These are phyloP conservation scores for Paramecium tetraurelia DNA, from an alignment of 73 alveolate species.

Conservation along the genomic window DNA sequence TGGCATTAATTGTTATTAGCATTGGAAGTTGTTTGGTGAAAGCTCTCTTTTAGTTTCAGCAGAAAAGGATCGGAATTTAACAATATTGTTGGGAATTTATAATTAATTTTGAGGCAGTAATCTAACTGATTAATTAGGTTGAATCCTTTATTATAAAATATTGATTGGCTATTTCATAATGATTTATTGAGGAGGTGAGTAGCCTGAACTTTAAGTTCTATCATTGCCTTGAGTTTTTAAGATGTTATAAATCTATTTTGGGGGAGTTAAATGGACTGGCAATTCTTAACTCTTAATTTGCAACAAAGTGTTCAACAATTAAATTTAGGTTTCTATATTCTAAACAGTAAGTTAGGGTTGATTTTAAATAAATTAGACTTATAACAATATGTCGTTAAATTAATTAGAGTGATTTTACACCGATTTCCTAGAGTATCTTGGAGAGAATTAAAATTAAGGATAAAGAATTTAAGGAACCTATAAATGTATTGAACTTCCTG, in stretches of 20 bases:
- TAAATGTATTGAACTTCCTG: not conserved
- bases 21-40: not conserved
- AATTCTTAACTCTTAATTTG: not conserved
- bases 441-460: not conserved
- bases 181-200: not conserved
- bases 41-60: not conserved
- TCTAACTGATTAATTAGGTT: not conserved
- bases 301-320: not conserved
- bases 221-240: not conserved
- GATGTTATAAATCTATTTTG: not conserved
- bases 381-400: not conserved
- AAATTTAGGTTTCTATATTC: not conserved
- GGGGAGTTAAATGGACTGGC: not conserved
- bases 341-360: not conserved
- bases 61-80: not conserved
- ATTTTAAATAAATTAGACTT: not conserved
- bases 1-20: not conserved
- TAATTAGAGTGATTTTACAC: not conserved
- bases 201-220: not conserved
- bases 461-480: not conserved
- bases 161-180: not conserved
- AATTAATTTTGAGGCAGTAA: not conserved
- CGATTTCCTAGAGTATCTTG: not conserved
- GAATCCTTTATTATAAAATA: not conserved
- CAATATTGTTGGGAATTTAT: not conserved